phyloP scores from a whole-genome alignment of 1,284 basidiomycete species.

The Sporisorium iseilematis-ciliati region DNA sequence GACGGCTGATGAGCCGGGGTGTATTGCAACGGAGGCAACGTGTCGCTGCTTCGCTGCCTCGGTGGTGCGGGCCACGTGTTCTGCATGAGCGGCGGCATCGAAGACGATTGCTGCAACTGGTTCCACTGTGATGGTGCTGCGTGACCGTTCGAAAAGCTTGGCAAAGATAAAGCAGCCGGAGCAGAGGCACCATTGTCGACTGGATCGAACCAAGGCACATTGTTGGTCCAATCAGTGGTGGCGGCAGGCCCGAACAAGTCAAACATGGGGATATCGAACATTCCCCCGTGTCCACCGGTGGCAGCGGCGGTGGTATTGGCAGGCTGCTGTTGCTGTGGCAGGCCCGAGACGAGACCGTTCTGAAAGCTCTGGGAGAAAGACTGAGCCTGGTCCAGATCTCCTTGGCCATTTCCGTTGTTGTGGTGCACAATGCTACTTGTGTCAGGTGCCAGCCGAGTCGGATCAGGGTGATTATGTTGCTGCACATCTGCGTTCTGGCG shows the following conservation, averaged over 20 bases:
- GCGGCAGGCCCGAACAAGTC: constrained; percentile 29
- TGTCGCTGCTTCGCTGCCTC: constrained; percentile 24
- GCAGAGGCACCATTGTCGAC: constrained; percentile 16
- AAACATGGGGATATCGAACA: constrained; percentile 49
- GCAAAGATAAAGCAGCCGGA: background rate
- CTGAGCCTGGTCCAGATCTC: constrained; percentile 17
- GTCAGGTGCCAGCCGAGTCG: background rate
- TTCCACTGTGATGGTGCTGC: constrained; percentile 13
- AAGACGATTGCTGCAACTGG: background rate
- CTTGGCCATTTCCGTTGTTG: constrained; percentile 1
- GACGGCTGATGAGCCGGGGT: constrained; percentile 11
- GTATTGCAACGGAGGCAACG: constrained; percentile 29
- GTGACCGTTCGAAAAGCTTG: constrained; percentile 19
- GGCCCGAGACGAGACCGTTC: constrained; percentile 19
- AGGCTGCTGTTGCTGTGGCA: constrained; percentile 15
- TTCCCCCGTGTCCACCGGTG: constrained; percentile 27
- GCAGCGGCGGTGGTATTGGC: background rate
- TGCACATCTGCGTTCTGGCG: background rate
- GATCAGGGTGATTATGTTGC: background rate
- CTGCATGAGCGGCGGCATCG: constrained; percentile 2
- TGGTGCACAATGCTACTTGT: background rate
- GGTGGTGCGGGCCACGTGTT: constrained; percentile 20
- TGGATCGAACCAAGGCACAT: constrained; percentile 49
- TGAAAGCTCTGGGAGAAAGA: constrained; percentile 25
- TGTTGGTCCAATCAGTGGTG: constrained; percentile 47